Evolutionary conservation across 768 basidiomycete species (phyloP).

Genomic region (Suillus subaureus): DNA sequence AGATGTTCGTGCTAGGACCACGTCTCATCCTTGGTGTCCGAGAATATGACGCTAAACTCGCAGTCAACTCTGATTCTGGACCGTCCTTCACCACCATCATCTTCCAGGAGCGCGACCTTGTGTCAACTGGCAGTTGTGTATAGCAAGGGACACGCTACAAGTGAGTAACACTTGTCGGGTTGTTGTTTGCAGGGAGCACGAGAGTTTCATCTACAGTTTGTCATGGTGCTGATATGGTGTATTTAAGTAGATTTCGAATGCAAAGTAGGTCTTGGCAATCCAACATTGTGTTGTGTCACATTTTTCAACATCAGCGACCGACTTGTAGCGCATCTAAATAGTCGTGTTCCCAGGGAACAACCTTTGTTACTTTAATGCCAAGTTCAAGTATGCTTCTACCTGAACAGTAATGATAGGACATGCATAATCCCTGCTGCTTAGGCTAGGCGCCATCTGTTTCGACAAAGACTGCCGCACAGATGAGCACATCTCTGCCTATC

Average conservation of each 20-base stretch:
- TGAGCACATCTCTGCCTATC: background rate
- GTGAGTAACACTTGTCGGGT: background rate
- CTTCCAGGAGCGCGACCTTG: constrained; percentile 1
- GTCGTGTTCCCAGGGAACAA: background rate
- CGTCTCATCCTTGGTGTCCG: background rate
- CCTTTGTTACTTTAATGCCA: background rate
- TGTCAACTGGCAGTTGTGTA: background rate
- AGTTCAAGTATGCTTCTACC: background rate
- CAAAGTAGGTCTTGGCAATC: background rate
- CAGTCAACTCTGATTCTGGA: background rate
- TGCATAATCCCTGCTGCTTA: background rate
- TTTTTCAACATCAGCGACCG: background rate
- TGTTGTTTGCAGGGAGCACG: background rate
- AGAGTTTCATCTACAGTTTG: background rate
- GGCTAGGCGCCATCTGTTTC: background rate
- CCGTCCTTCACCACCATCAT: background rate
- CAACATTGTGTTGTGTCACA: background rate
- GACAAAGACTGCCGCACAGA: background rate
- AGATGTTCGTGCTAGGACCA: constrained; percentile 1
- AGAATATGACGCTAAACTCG: background rate
- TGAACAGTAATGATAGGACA: background rate
- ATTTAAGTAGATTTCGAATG: background rate
- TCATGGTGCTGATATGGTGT: background rate
- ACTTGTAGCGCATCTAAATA: background rate
- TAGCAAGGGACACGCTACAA: background rate